Evolutionary conservation across 352 stramenopile genomes (phyloP), one percentile per base, ranked within the genome.

Genomic region (Phytophthora pluvialis): DNA sequence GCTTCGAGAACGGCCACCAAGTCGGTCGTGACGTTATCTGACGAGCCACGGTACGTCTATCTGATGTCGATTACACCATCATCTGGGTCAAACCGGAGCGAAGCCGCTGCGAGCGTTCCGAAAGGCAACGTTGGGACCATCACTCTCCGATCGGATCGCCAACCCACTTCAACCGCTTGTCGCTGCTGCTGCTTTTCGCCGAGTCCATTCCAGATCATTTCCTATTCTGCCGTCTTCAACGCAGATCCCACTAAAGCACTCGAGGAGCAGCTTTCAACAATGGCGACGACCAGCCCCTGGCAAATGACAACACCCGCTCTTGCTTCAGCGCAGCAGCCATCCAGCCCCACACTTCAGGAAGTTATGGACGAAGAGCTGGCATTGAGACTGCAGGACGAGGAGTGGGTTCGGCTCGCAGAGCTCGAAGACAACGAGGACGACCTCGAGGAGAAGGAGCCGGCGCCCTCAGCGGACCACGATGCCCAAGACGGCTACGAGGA

Each of bases 281-380:
- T 74, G 59, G 38, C 59, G 49, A 70, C 50, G 9, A 53, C 38
- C 25, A 55, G 48, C 21, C 59, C 60, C 13, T 70, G 66, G 59
- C 54, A 50, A 62, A 4, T 50, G 38, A 45, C 46, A 53, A 31
- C 45, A 21, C 13, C 42, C 36, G 38, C 39, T 54, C 9, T 51
- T 29, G 29, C 46, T 25, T 33, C 60, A 35, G 31, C 29, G 5
- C 43, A 50, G 10, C 35, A 54, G n/a, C 40, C 60, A 25, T 16
- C 53, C 42, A 65, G 43, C 28, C 60, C 45, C 11, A 86, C 56
- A 28, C 66, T 88, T 29, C 81, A 87, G 70, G 75, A 90, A 49
- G 87, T 90, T 60, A 81, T 88, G 71, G 81, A 90, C 63, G 81
- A 87, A 56, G 77, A 87, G 52, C 56, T 90, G 29, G 78, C 79